A percentile compares a stretch with the other conserved stretches of the same genome.
phyloP scores from a whole-genome alignment of 2,329 filamentous ascomycete genomes.

The Aspergillus sp. region DNA sequence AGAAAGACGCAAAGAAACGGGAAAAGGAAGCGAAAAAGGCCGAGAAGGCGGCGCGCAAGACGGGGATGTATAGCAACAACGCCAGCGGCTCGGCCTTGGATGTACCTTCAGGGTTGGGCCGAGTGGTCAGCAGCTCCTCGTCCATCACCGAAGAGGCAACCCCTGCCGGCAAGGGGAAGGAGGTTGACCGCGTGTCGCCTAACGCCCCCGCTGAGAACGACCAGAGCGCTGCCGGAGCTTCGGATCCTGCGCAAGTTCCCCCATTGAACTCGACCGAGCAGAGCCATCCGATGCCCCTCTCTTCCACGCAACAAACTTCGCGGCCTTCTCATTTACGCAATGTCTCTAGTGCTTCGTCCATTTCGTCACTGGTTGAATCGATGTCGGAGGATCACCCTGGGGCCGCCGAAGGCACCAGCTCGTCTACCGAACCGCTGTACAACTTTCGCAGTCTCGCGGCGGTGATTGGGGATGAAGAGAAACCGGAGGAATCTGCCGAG shows the following conservation, averaged over 20 bases:
- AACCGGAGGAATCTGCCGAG: slow-evolving; percentile 36
- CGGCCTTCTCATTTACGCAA: slow-evolving; percentile 73
- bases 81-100: slow-evolving; percentile 65
- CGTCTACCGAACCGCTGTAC: slow-evolving; percentile 74
- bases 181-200: slow-evolving; percentile 56
- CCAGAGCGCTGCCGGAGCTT: slow-evolving; percentile 30
- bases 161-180: slow-evolving; percentile 64
- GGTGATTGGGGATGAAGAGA: slow-evolving; percentile 70
- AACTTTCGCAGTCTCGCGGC: slow-evolving; percentile 87
- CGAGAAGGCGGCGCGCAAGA: slow-evolving; percentile 66
- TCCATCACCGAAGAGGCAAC: slow-evolving; percentile 38
- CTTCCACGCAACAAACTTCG: slow-evolving; percentile 48
- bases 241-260: slow-evolving; percentile 19
- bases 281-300: slow-evolving; percentile 25
- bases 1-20: slow-evolving; percentile 79
- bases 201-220: slow-evolving; percentile 13
- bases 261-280: slow-evolving; percentile 16
- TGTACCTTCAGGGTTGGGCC: slow-evolving; percentile 30
- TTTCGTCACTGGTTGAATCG: slow-evolving; percentile 73
- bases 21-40: slow-evolving; percentile 82
- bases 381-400: slow-evolving; percentile 38
- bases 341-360: slow-evolving; percentile 83
- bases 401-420: slow-evolving; percentile 49
- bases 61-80: slow-evolving; percentile 51
- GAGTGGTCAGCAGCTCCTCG: slow-evolving; percentile 37